Percentiles rank a stretch among this genome's conserved stretches.
Evolutionary conservation across 331 rosid species (phyloP).

Genomic region (Telfairia occidentalis): DNA sequence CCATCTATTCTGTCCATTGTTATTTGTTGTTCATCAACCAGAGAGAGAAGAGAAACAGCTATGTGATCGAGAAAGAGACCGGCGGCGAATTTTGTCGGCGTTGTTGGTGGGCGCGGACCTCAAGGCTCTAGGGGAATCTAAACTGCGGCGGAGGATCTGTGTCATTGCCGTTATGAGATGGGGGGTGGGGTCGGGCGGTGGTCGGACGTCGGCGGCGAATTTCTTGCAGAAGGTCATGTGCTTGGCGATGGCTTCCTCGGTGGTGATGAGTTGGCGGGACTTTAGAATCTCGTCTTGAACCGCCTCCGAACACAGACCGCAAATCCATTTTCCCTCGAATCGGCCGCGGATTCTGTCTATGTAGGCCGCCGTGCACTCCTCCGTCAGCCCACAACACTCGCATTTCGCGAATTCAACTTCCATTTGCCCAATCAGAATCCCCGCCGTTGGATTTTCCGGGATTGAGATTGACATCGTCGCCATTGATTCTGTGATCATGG

Average conservation of each 20-base stretch:
- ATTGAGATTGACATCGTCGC: slow-evolving; percentile 39
- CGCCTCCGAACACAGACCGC: slow-evolving; percentile 92
- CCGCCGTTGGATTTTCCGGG: slow-evolving; percentile 18
- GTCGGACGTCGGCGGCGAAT: slow-evolving; percentile 46
- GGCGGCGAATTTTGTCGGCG: not conserved
- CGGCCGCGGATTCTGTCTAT: slow-evolving; percentile 60
- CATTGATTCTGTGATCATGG: slow-evolving; percentile 50
- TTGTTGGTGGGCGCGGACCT: slow-evolving; percentile 36
- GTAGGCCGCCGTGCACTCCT: slow-evolving; percentile 85
- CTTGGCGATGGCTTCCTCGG: slow-evolving; percentile 68
- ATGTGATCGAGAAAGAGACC: not conserved
- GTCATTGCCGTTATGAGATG: slow-evolving; percentile 80
- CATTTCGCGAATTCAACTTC: slow-evolving; percentile 71
- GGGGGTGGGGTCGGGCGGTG: slow-evolving; percentile 59
- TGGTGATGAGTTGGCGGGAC: slow-evolving; percentile 54
- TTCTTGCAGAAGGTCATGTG: slow-evolving; percentile 71
- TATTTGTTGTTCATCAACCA: not conserved
- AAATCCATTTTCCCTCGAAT: slow-evolving; percentile 70
- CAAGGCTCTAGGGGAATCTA: slow-evolving; percentile 45
- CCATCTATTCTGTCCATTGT: too few relatives aligned
- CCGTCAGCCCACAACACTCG: slow-evolving; percentile 84
- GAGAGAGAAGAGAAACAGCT: not conserved
- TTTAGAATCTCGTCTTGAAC: slow-evolving; percentile 58
- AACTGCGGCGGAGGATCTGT: slow-evolving; percentile 65
- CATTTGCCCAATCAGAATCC: slow-evolving; percentile 23